Conservation (phyloP, 2,329 filamentous ascomycete genomes). For the Coniochaeta pulveracea region DNA sequence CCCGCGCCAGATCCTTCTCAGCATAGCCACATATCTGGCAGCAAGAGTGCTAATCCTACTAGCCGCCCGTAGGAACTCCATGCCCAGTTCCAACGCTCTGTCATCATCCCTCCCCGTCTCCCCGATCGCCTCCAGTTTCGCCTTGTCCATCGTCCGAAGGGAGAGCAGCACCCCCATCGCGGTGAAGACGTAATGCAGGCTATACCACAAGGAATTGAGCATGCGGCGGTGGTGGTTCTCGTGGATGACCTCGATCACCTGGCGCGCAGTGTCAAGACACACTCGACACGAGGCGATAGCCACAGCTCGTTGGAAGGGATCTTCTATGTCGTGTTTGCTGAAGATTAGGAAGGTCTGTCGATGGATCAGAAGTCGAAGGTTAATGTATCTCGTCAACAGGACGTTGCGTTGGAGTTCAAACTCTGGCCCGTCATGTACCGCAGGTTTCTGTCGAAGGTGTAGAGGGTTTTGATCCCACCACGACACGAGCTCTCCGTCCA, state of each 20-base stretch:
- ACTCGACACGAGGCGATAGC: slow-evolving; percentile 4
- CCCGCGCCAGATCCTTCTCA: background rate
- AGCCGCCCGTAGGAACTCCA: slow-evolving; percentile 2
- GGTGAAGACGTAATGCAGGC: slow-evolving; percentile 7
- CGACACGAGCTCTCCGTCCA: slow-evolving; percentile 5
- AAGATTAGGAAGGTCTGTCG: slow-evolving; percentile 7
- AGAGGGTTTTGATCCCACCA: slow-evolving; percentile 5
- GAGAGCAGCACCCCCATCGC: slow-evolving; percentile 6
- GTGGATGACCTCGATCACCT: slow-evolving; percentile 5
- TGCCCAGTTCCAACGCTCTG: slow-evolving; percentile 1
- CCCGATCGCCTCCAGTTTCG: slow-evolving; percentile 2
- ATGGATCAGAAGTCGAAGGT: slow-evolving; percentile 6
- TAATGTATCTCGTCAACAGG: slow-evolving; percentile 4
- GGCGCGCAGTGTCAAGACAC: slow-evolving; percentile 4
- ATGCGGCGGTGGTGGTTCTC: slow-evolving; percentile 4
- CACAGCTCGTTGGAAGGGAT: slow-evolving; percentile 6
- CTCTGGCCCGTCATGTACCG: slow-evolving; percentile 5
- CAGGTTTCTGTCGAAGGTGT: slow-evolving; percentile 5
- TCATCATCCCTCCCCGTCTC: slow-evolving; percentile 1
- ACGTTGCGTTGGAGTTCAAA: slow-evolving; percentile 7
- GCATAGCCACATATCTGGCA: background rate
- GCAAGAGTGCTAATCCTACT: background rate
- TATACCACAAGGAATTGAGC: slow-evolving; percentile 7
- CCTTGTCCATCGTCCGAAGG: slow-evolving; percentile 4
- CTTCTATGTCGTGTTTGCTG: slow-evolving; percentile 4